Percentiles rank a stretch among this genome's conserved stretches.
Evolutionary conservation across 2,329 filamentous ascomycete genomes (phyloP).

Genomic region (Verticillium tricorpus): DNA sequence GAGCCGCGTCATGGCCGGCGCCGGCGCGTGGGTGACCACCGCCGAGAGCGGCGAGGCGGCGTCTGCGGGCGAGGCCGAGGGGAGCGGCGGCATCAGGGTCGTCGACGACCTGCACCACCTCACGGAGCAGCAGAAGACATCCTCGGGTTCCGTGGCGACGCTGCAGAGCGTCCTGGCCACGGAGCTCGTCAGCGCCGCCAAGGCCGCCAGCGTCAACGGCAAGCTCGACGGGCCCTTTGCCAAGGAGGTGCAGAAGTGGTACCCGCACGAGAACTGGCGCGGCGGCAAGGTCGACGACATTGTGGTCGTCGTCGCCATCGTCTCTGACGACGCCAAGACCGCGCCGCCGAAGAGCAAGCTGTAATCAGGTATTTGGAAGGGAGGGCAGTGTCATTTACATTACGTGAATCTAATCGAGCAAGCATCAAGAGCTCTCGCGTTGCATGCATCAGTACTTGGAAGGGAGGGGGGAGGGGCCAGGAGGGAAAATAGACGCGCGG

Average conservation of each 20-base stretch:
- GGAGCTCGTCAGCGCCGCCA: constrained; percentile 76
- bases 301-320: constrained; percentile 75
- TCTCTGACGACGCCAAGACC: constrained; percentile 54
- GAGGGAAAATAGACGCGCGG: not conserved
- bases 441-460: not conserved
- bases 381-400: not conserved
- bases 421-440: not conserved
- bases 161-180: constrained; percentile 77
- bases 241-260: constrained; percentile 85
- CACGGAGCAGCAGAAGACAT: constrained; percentile 35
- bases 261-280: constrained; percentile 79
- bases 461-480: not conserved
- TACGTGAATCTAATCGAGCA: not conserved
- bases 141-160: constrained; percentile 32
- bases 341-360: constrained; percentile 20
- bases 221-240: constrained; percentile 89
- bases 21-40: constrained; percentile 69
- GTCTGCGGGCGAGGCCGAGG: constrained; percentile 9
- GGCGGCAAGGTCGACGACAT: constrained; percentile 97
- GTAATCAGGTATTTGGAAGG: constrained; percentile 14
- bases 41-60: not conserved
- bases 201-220: constrained; percentile 75
- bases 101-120: constrained; percentile 53
- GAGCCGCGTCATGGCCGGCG: constrained; percentile 67
- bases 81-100: constrained; percentile 56